phyloP scores from a whole-genome alignment of 805 yeast species.

The Grigorovia humatica region DNA sequence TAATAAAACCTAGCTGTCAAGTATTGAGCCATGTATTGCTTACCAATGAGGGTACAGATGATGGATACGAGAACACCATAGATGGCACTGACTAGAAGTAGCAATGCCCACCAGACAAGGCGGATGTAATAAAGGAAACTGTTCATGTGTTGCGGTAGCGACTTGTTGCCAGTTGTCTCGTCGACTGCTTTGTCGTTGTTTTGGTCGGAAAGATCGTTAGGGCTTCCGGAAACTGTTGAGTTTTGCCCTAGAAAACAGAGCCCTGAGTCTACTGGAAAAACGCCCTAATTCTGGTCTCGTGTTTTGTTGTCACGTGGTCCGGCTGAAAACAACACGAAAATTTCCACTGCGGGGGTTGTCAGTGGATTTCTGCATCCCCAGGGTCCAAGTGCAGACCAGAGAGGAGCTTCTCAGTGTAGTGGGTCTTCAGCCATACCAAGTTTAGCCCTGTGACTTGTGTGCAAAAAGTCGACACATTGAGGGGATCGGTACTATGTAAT shows the following conservation, averaged over 20 bases:
- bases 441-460: no score
- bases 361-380: no score
- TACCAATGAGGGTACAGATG: slow-evolving; percentile 54
- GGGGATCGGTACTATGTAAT: no score
- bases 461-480: no score
- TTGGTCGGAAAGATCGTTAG: no score
- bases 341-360: no score
- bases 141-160: slow-evolving; percentile 4
- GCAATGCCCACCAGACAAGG: slow-evolving; percentile 41
- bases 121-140: slow-evolving; percentile 45
- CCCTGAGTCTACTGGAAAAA: neutral
- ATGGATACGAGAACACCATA: slow-evolving; percentile 76
- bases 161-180: neutral
- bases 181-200: neutral
- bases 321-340: no score
- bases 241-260: neutral
- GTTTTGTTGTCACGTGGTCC: no score
- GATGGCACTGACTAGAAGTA: slow-evolving; percentile 50
- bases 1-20: slow-evolving; percentile 80
- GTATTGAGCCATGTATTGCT: slow-evolving; percentile 77
- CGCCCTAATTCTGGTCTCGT: no score
- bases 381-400: no score
- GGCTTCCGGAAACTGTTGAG: neutral
- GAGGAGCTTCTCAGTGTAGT: no score
- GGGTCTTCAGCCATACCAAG: no score